Conservation (phyloP, 345 rosid species). For the Turritis glabra region DNA sequence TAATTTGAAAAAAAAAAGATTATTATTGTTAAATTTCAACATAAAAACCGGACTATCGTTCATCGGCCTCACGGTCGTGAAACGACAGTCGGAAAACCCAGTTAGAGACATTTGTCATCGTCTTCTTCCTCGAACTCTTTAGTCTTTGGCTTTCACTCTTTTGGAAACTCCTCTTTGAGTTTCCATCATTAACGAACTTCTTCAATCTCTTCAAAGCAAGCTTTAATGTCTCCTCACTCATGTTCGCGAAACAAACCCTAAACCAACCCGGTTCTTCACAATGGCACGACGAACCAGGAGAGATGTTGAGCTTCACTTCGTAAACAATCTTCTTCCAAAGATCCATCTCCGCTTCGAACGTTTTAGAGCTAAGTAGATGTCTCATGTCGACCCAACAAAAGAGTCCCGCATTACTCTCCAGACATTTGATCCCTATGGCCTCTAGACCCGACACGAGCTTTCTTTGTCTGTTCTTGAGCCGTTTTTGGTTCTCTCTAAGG, state of each 20-base stretch:
- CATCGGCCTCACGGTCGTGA: slow-evolving; percentile 50
- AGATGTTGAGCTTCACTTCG: slow-evolving; percentile 55
- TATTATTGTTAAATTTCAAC: background rate
- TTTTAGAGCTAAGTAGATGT: slow-evolving; percentile 55
- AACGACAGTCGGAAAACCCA: slow-evolving; percentile 76
- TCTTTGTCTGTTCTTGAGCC: slow-evolving; percentile 51
- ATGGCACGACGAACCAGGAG: slow-evolving; percentile 77
- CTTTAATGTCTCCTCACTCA: slow-evolving; percentile 51
- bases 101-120: slow-evolving; percentile 35
- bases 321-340: slow-evolving; percentile 75
- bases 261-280: slow-evolving; percentile 60
- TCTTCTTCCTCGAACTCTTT: slow-evolving; percentile 45
- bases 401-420: slow-evolving; percentile 65
- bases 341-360: slow-evolving; percentile 69
- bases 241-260: slow-evolving; percentile 32
- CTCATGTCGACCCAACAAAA: slow-evolving; percentile 84
- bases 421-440: slow-evolving; percentile 52
- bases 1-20: background rate
- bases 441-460: slow-evolving; percentile 57
- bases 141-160: slow-evolving; percentile 35
- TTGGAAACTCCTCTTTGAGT: slow-evolving; percentile 8
- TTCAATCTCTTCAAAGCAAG: slow-evolving; percentile 58
- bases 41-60: slow-evolving; percentile 41
- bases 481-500: slow-evolving; percentile 52
- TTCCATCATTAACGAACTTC: slow-evolving; percentile 40